phyloP scores from a whole-genome alignment of 345 rosid species.

The Hibiscus syriacus region DNA sequence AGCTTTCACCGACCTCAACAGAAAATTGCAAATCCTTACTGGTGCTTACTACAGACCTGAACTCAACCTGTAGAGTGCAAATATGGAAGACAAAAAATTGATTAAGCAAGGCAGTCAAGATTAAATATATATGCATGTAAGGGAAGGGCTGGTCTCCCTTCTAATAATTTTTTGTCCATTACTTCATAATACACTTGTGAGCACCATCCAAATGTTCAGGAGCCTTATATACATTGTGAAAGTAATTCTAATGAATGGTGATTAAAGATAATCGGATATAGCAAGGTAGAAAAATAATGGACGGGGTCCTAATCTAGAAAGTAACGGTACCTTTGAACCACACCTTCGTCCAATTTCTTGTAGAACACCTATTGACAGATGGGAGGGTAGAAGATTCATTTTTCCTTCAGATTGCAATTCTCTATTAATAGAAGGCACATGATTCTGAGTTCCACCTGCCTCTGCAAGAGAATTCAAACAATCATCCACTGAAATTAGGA shows the following conservation, averaged over 20 bases:
- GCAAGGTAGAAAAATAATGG: too few relatives aligned
- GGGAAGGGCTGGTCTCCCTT: too few relatives aligned
- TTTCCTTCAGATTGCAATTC: slow-evolving; percentile 37
- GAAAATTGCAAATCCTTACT: slow-evolving; percentile 90
- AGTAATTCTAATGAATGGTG: too few relatives aligned
- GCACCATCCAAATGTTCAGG: too few relatives aligned
- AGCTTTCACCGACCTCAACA: slow-evolving; percentile 68
- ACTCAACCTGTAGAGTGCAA: slow-evolving; percentile 63
- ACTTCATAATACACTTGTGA: too few relatives aligned
- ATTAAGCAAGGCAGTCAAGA: neutral
- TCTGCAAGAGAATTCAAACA: slow-evolving; percentile 40
- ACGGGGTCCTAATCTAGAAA: too few relatives aligned
- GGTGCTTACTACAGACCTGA: slow-evolving; percentile 69
- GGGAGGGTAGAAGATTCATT: slow-evolving; percentile 46
- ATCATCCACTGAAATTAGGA: neutral
- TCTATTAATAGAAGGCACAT: slow-evolving; percentile 18
- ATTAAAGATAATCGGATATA: too few relatives aligned
- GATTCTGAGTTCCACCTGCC: slow-evolving; percentile 49
- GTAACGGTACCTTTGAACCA: slow-evolving; percentile 80
- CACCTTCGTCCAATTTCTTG: slow-evolving; percentile 93
- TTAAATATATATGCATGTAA: too few relatives aligned
- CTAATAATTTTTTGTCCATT: too few relatives aligned
- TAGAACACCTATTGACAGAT: slow-evolving; percentile 64
- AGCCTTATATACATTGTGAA: too few relatives aligned
- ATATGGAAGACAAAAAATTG: slow-evolving; percentile 11